Evolutionary conservation across 2,329 filamentous ascomycete genomes (phyloP), one percentile per base, ranked within the genome.

Genomic region (Zelopaecilomyces penicillatus): DNA sequence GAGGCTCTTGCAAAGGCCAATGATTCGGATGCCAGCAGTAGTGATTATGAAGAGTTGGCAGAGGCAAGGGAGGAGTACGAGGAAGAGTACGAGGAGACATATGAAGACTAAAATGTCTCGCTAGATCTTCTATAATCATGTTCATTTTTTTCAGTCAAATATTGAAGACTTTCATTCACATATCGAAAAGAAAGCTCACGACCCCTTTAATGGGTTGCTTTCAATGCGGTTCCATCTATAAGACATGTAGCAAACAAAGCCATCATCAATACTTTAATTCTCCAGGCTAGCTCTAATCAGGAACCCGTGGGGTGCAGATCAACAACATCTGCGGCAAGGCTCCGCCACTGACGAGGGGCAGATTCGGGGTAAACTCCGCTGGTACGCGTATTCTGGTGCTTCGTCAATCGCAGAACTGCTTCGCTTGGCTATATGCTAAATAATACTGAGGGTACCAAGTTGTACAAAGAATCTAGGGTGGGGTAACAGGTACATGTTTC

Each of bases 11-110:
- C 59, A 35, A 60, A 51, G 1, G 68, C 66, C 6, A 51, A 54
- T 4, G 65, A 67, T 50, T 71, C 68, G 1, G 62, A 64, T 41
- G 68, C 68, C 12, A 74, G 67, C 59, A 77, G 68, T 52, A 78
- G 73, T 49, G 74, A 75, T 47, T 57, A 65, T 4, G 66, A 79
- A 57, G 69, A 70, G 44, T 58, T 76, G 4, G 70, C 76, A 49
- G 75, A 80, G 57, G 72, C 72, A 2, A 52, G 71, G 43, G 60
- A 72, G 54, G 71, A 70, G 54, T 73, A 74, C 45, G 62, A 71
- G 39, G 73, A 78, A 55, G 67, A 67, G 40, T 70, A 72, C 41
- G 69, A 73, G 50, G 71, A 70, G 42, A 57, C 54, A 2, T 69
- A 70, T 32, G 59, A 55, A n/a, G 57, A 55, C n/a, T 57, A 58